phyloP scores from a whole-genome alignment of 2,329 filamentous ascomycete genomes.

The Akanthomyces dipterigenus region DNA sequence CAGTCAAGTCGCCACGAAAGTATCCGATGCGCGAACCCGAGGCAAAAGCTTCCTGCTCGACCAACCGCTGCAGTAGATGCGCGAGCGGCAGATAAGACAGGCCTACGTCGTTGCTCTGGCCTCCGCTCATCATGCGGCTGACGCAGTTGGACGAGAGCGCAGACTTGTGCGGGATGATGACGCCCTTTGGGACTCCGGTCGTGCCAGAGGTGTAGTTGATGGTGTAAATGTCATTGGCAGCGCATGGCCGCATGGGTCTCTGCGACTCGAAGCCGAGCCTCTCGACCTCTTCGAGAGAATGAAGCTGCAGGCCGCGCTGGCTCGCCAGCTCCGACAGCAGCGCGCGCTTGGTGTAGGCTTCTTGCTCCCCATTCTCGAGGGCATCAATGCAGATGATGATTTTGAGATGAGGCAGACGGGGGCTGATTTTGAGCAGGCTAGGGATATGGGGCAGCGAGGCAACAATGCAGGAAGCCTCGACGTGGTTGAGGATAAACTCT shows the following conservation, averaged over 20 bases:
- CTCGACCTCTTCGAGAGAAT: slow-evolving; percentile 76
- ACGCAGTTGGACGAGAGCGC: slow-evolving; percentile 66
- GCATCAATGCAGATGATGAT: slow-evolving; percentile 82
- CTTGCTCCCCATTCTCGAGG: slow-evolving; percentile 69
- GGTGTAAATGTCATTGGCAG: slow-evolving; percentile 71
- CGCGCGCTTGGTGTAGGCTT: slow-evolving; percentile 70
- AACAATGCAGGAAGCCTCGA: slow-evolving; percentile 66
- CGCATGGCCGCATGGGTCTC: slow-evolving; percentile 63
- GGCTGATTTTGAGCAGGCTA: slow-evolving; percentile 68
- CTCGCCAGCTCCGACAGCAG: slow-evolving; percentile 69
- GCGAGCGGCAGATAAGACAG: slow-evolving; percentile 89
- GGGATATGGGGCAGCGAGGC: slow-evolving; percentile 77
- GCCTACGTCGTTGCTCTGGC: slow-evolving; percentile 50
- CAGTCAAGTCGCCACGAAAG: slow-evolving; percentile 85
- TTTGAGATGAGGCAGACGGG: slow-evolving; percentile 75
- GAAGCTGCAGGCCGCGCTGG: slow-evolving; percentile 69
- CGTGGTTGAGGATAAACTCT: slow-evolving; percentile 94
- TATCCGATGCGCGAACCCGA: slow-evolving; percentile 75
- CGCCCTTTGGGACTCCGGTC: slow-evolving; percentile 76
- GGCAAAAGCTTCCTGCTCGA: slow-evolving; percentile 69
- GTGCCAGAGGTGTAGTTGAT: slow-evolving; percentile 90
- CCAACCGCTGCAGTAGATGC: slow-evolving; percentile 85
- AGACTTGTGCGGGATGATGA: slow-evolving; percentile 74
- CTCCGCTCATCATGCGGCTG: slow-evolving; percentile 48
- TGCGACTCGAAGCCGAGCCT: slow-evolving; percentile 66